Evolutionary conservation across 148 eudicot genomes (phyloP).

Genomic region (Camellia lanceoleosa): DNA sequence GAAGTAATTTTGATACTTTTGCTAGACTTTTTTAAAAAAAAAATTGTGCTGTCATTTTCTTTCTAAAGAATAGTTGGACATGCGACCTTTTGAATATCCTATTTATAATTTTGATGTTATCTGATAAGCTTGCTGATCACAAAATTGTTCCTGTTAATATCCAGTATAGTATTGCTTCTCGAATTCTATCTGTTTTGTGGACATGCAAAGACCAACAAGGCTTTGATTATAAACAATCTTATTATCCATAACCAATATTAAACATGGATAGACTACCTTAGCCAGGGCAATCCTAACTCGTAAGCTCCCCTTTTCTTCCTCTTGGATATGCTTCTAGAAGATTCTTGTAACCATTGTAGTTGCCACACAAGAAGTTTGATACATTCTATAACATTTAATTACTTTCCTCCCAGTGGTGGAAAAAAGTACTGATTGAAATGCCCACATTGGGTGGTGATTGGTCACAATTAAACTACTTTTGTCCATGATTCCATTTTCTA

Average conservation of each 20-base stretch:
- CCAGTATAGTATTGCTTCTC: not conserved
- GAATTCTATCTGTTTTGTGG: not conserved
- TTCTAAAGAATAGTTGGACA: not conserved
- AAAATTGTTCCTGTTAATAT: not conserved
- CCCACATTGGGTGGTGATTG: too few relatives aligned
- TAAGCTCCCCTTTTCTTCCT: not conserved
- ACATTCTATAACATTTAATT: too few relatives aligned
- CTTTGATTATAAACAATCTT: not conserved
- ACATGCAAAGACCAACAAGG: not conserved
- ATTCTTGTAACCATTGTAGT: not conserved
- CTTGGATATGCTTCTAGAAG: not conserved
- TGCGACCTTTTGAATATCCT: not conserved
- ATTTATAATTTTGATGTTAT: not conserved
- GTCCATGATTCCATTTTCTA: too few relatives aligned
- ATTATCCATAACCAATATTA: too few relatives aligned
- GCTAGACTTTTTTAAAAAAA: not conserved
- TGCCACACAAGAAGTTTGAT: too few relatives aligned
- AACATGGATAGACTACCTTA: not conserved
- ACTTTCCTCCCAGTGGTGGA: not conserved
- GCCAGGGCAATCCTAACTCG: not conserved
- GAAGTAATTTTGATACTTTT: slow-evolving; percentile 1
- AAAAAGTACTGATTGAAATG: too few relatives aligned
- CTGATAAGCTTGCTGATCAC: not conserved
- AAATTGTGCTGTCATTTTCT: not conserved
- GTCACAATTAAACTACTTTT: too few relatives aligned